These are phyloP conservation scores for Fusarium buxicola DNA, from an alignment of 2,329 filamentous ascomycete genomes.

Conservation along the genomic window DNA sequence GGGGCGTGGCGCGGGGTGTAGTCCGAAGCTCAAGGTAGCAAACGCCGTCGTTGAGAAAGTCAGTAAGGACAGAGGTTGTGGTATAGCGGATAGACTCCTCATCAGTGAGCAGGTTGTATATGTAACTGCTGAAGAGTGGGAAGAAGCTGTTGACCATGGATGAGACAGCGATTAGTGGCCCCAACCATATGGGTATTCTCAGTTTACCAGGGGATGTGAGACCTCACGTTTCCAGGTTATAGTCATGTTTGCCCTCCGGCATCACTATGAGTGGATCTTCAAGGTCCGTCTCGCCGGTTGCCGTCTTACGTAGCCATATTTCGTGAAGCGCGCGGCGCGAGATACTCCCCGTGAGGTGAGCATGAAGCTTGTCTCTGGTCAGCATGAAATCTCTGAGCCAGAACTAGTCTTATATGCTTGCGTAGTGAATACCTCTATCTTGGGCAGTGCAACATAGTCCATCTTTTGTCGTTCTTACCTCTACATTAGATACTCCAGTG, in stretches of 20 bases:
- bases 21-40: conserved; percentile 84
- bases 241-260: conserved; percentile 77
- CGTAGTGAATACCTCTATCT: conserved; percentile 61
- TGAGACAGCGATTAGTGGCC: background rate
- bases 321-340: conserved; percentile 77
- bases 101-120: conserved; percentile 79
- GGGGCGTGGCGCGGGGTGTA: conserved; percentile 74
- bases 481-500: too few relatives aligned
- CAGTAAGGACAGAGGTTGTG: conserved; percentile 71
- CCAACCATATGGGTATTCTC: background rate
- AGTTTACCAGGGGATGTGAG: background rate
- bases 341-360: conserved; percentile 84
- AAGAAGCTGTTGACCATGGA: conserved; percentile 70
- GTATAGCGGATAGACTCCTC: conserved; percentile 68
- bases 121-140: conserved; percentile 81
- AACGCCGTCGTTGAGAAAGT: conserved; percentile 78
- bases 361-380: conserved; percentile 70
- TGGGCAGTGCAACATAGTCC: conserved; percentile 63
- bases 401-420: too few relatives aligned
- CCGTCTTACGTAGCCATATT: conserved; percentile 74
- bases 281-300: conserved; percentile 63
- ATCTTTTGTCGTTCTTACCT: conserved; percentile 40
- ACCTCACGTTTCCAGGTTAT: conserved; percentile 73
- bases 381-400: background rate
- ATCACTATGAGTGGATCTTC: conserved; percentile 77